Evolutionary conservation across 148 eudicot species (phyloP), one percentile per base, ranked within the genome.

Genomic region (Chenopodium berlandieri): DNA sequence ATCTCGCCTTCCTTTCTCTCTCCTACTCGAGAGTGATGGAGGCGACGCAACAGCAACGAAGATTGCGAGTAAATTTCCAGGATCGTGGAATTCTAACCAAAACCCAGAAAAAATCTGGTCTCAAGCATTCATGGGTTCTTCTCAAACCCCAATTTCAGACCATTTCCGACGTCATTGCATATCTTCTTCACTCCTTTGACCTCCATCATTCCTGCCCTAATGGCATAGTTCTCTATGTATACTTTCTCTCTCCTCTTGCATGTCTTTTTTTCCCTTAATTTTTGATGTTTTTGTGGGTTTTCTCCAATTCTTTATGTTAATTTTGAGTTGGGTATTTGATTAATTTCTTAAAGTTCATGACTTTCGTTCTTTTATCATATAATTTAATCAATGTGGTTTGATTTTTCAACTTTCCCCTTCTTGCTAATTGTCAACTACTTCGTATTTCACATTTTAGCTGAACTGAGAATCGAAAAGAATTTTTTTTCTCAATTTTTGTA

Each of bases 221-320:
- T 84, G 97, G 98, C 86, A 66, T 95, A 75, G 71, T 87, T 47
- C 97, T 95, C 87, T 91, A 82, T 83, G 99, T 95, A 91, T 93
- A 91, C 48, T 71, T 54, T 34, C 58, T 60, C 58, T 54, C 46
- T 44, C 25, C 44, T 72, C 16, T 81, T 86, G 83, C 81, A 68
- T 75, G 84, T 78, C 56, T 46, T 20, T n/a, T 23, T 88, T 78
- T 67, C 63, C 77, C 74, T 58, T 2, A 14, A 14, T 58, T n/a
- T 73, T 47, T 48, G 27, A 7, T 73, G 78, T 30, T 80, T 79
- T 34, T 73, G 30, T 71, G 65, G 47, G 9, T 56, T 81, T 23
- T 30, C 25, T 46, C 0, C 64, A 22, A 31, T 30, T 22, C 31
- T 73, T 47, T 46, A 11, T 74, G 72, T 23, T 40, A 19, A 16